Evolutionary conservation across 768 basidiomycete genomes (phyloP), one percentile per base, ranked within the genome.

Genomic region (Glaciozyma martinii): DNA sequence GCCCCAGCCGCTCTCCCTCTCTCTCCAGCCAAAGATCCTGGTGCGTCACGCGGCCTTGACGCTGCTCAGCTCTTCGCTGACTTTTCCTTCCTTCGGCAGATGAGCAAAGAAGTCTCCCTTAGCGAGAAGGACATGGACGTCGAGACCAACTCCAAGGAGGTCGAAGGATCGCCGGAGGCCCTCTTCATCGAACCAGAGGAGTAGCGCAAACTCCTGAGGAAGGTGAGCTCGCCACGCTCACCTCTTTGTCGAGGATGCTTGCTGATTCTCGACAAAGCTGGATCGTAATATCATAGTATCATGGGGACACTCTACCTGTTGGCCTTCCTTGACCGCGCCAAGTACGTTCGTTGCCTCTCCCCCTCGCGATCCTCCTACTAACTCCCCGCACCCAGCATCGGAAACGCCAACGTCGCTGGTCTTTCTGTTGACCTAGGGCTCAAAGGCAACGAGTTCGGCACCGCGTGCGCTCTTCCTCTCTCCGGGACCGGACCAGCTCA

Each of bases 321-420:
- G 10, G 25, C 50, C 27, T 52, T 52, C 13, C 50, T 52, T 10
- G 50, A 52, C 13, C 50, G 50, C 3, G 12, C 50, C 6, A 52
- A 52, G n/a, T n/a, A n/a, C n/a, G n/a, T n/a, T n/a, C n/a, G n/a
- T n/a, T n/a, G n/a, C n/a, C n/a, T n/a, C n/a, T n/a, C n/a, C n/a
- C n/a, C n/a, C n/a, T n/a, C n/a, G n/a, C n/a, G n/a, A n/a, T n/a
- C n/a, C n/a, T n/a, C n/a, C n/a, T n/a, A n/a, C n/a, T n/a, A n/a
- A n/a, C n/a, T n/a, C n/a, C n/a, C n/a, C n/a, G n/a, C n/a, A n/a
- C n/a, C n/a, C 32, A 54, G 33, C 25, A 59, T 59, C 23, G 58
- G 58, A 3, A 59, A 59, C 13, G 58, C 58, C 16, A 59, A 59
- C 23, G 29, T 59, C 23, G 58, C 58, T 3, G 58, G 58, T 18